Evolutionary conservation across 2,329 filamentous ascomycete genomes (phyloP).

Genomic region (Pseudogymnoascus sp.): DNA sequence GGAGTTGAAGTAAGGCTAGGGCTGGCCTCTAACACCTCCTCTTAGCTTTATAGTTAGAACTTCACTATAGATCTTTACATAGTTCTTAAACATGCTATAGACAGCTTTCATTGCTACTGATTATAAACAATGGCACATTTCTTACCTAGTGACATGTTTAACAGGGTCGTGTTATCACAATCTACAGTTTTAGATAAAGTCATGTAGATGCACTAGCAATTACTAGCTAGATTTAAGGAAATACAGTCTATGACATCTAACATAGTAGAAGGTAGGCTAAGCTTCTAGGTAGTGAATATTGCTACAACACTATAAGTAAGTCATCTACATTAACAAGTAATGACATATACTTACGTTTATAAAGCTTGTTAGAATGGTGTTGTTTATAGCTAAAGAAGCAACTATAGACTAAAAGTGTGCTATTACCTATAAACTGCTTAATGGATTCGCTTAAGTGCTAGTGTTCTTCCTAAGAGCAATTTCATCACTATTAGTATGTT

Average conservation of each 20-base stretch:
- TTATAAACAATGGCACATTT: not conserved
- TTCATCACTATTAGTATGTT: slow-evolving; percentile 32
- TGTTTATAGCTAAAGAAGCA: slow-evolving; percentile 30
- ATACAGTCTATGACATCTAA: slow-evolving; percentile 21
- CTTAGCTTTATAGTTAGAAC: slow-evolving; percentile 49
- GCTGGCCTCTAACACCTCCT: slow-evolving; percentile 18
- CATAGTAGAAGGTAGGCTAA: slow-evolving; percentile 31
- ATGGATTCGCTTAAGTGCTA: slow-evolving; percentile 35
- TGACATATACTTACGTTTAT: slow-evolving; percentile 16
- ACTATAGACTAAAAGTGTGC: slow-evolving; percentile 37
- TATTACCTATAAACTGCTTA: slow-evolving; percentile 36
- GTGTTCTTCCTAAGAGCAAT: slow-evolving; percentile 38
- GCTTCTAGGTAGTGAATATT: slow-evolving; percentile 44
- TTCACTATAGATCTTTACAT: slow-evolving; percentile 48
- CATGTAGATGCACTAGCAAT: slow-evolving; percentile 15
- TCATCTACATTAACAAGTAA: not conserved
- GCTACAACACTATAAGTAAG: slow-evolving; percentile 30
- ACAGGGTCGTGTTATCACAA: slow-evolving; percentile 9
- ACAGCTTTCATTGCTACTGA: slow-evolving; percentile 13
- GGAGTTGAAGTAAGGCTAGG: slow-evolving; percentile 20
- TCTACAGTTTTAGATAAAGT: slow-evolving; percentile 14
- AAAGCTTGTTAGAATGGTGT: slow-evolving; percentile 39
- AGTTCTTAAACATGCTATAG: slow-evolving; percentile 41
- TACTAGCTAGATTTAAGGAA: slow-evolving; percentile 17
- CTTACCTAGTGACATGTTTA: slow-evolving; percentile 11